phyloP scores from a whole-genome alignment of 2,329 filamentous ascomycete species.

The Hortaea sp. region DNA sequence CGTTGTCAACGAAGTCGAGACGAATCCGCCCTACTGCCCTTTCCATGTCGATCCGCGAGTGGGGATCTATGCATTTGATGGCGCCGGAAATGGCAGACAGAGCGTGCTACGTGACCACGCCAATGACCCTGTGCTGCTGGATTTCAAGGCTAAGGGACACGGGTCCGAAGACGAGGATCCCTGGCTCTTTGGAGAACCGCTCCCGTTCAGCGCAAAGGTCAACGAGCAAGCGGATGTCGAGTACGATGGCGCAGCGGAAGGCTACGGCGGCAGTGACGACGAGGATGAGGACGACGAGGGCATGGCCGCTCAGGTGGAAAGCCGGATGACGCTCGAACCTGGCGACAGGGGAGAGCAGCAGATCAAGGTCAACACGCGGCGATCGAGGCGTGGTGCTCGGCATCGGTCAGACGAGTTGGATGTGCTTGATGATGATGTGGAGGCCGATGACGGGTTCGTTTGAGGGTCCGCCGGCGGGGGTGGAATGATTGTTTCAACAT shows the following conservation, averaged over 20 bases:
- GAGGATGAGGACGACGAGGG: conserved; percentile 11
- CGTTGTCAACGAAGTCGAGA: conserved; percentile 46
- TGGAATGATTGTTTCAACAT: background rate
- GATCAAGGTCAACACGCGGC: conserved; percentile 1
- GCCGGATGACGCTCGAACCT: conserved; percentile 9
- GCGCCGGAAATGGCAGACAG: conserved; percentile 5
- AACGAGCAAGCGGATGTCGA: conserved; percentile 14
- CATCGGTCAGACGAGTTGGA: too few relatives aligned
- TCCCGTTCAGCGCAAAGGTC: conserved; percentile 19
- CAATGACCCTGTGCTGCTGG: conserved; percentile 1
- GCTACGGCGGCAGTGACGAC: background rate
- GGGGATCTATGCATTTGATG: conserved; percentile 57
- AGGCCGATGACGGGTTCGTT: background rate
- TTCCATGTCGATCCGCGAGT: conserved; percentile 89
- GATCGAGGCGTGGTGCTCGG: background rate
- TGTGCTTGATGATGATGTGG: background rate
- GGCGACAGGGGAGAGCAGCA: background rate
- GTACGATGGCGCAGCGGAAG: background rate
- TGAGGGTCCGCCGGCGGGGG: background rate
- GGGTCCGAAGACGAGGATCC: conserved; percentile 10
- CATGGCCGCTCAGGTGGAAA: conserved; percentile 16
- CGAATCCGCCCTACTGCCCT: conserved; percentile 87
- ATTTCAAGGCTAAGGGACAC: conserved; percentile 15
- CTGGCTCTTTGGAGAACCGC: conserved; percentile 22
- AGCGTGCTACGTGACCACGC: conserved; percentile 1